Evolutionary conservation across 371 early-diverging fungal genomes (phyloP), one percentile per base, ranked within the genome.

Genomic region (Dinochytrium kinnereticum): DNA sequence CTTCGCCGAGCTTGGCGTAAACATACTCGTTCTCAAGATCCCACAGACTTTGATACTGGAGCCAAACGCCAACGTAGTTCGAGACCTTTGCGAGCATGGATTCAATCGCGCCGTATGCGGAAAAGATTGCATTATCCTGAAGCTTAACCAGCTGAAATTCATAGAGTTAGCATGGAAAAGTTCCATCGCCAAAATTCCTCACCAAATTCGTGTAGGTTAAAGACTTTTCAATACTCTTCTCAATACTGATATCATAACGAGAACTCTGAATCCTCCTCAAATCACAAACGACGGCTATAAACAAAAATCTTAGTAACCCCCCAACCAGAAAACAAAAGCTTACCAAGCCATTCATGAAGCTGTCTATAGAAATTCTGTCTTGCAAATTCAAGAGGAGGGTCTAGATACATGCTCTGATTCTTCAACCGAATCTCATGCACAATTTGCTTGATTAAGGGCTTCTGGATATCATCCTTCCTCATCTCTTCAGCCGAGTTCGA

Each of bases 31-130:
- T 87, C 76, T 97, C 97, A 44, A 97, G 86, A 81, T 98, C 98
- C 98, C 98, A 98, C 30, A 99, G 87, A 2, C 95, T 93, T 80
- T 99, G 99, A 82, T 98, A 98, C 77, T 93, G 95, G 10, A 97
- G 87, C 99, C 99, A 99, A 66, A 95, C 92, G 59, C 89, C 87
- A 59, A 96, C 94, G 75, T 99, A 99, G 37, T 90, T 88, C 21
- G 87, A 85, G 15, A 95, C 95, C 78, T 93, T 88, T 30, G 85
- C 75, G 28, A 94, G 85, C 84, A 92, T 94, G 36, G 79, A 75
- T 83, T 98, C 96, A 33, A 99, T 90, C 59, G 89, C 88, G 36
- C 88, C 86, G 79, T 98, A 99, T 1, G 95, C 97, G 36, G 37
- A 34, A 13, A 53, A 59, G 1, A 85, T 55, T 5, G 66, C 19